Conservation (phyloP, 352 stramenopile species). For the Phytophthora litchii region DNA sequence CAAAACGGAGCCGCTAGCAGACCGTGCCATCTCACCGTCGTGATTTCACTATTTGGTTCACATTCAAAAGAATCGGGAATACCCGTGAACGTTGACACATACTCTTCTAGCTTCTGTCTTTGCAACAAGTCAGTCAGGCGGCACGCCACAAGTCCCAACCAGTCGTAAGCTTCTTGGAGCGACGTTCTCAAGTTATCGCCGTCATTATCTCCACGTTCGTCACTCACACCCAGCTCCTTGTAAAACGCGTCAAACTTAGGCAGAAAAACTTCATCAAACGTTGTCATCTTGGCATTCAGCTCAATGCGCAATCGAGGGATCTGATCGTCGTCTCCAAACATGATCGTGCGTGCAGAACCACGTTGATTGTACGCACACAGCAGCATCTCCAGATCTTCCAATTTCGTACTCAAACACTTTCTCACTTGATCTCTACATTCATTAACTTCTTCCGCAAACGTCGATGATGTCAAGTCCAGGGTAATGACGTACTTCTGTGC, state of each 20-base stretch:
- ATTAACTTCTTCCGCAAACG: constrained; percentile 34
- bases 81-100: constrained; percentile 78
- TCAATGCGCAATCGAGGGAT: constrained; percentile 68
- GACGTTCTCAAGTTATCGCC: constrained; percentile 37
- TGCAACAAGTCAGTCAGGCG: constrained; percentile 60
- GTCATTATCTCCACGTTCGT: constrained; percentile 15
- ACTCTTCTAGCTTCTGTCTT: constrained; percentile 63
- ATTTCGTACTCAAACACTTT: constrained; percentile 48
- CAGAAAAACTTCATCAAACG: constrained; percentile 55
- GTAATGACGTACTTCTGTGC: constrained; percentile 65
- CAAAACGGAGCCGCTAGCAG: constrained; percentile 68
- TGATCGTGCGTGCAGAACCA: constrained; percentile 63
- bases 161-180: constrained; percentile 71
- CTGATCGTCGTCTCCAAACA: constrained; percentile 74
- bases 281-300: constrained; percentile 51
- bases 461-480: constrained; percentile 61
- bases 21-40: constrained; percentile 75
- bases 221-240: constrained; percentile 13
- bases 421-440: constrained; percentile 47
- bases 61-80: constrained; percentile 45
- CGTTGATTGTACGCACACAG: constrained; percentile 75
- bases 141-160: constrained; percentile 75
- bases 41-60: constrained; percentile 40
- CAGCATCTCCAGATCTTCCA: constrained; percentile 71
- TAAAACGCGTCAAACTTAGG: constrained; percentile 62